These are phyloP conservation scores for Beta macrorhiza DNA, from an alignment of 179 eudicot genomes.

Conservation along the genomic window DNA sequence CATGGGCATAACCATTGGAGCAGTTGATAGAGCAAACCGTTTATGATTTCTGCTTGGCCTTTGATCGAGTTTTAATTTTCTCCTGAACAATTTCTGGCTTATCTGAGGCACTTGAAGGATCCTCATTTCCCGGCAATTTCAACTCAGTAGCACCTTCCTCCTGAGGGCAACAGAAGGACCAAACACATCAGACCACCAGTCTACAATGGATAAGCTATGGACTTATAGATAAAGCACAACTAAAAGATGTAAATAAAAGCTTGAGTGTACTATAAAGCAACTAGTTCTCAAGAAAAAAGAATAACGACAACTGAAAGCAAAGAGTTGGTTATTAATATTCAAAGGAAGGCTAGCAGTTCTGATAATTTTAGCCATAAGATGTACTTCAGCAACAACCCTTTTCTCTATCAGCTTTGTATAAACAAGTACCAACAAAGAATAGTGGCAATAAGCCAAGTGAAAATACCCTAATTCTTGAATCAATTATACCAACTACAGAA, in stretches of 20 bases:
- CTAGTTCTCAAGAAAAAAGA: too few relatives aligned
- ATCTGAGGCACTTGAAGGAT: constrained; percentile 7
- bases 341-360: too few relatives aligned
- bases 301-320: too few relatives aligned
- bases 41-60: constrained; percentile 21
- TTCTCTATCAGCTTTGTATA: not conserved
- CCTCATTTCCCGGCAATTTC: constrained; percentile 10
- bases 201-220: too few relatives aligned
- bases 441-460: not conserved
- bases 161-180: not conserved
- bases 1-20: not conserved
- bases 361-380: too few relatives aligned
- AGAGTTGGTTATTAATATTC: too few relatives aligned
- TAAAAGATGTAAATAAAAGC: too few relatives aligned
- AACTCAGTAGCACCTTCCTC: constrained; percentile 18
- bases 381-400: too few relatives aligned
- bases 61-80: constrained; percentile 16
- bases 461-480: not conserved
- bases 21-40: constrained; percentile 4
- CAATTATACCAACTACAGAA: not conserved
- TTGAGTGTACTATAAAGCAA: too few relatives aligned
- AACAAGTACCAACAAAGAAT: not conserved
- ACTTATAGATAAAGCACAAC: too few relatives aligned
- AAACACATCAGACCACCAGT: constrained; percentile 1
- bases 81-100: constrained; percentile 15